Evolutionary conservation across 768 basidiomycete species (phyloP), one percentile per base, ranked within the genome.

Genomic region (Hygrophorus pudorinus): DNA sequence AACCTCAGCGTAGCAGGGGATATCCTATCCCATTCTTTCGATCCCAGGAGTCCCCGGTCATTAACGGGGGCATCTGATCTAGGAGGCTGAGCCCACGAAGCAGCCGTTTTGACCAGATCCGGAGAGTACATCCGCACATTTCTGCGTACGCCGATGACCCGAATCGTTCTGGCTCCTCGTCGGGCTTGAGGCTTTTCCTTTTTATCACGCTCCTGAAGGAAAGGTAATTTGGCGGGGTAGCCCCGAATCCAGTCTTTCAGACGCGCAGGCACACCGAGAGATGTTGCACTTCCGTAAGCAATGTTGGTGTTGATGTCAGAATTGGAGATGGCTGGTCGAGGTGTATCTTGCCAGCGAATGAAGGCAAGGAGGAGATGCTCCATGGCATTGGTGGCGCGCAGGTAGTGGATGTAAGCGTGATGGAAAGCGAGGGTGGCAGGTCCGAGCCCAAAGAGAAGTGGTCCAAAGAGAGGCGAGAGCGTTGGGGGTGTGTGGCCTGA

Each of bases 351-450:
- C 69, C 80, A 85, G 24, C 93, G 79, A 46, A 98, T 82, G 60
- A 84, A 94, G 0, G 88, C 75, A 10, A 98, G 75, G n/a, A 97
- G 67, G 39, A 99, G 68, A 52, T 99, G 94, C 58, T 99, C 94
- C 53, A 85, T 86, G 1, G 93, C 94, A 29, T 81, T 78, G 3
- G 83, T 81, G 12, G 87, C 73, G 36, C 85, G 81, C 27, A 94
- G 76, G 59, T 90, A 98, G 55, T 70, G 71, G 6, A 66, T 55
- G 52, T 73, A 73, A 1, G 71, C 62, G 56, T 72, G 68, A 47
- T 71, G 71, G 55, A 73, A 73, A 4, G 69, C 62, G 41, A 72
- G 63, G 1, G 68, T 66, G 20, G 71, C 65, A 1, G 72, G 68
- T 10, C 71, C 71, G 46, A 93, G 75, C 42, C 92, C 91, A 51